Conservation (phyloP, 139 green algal species). For the Nannochloris sp. region DNA sequence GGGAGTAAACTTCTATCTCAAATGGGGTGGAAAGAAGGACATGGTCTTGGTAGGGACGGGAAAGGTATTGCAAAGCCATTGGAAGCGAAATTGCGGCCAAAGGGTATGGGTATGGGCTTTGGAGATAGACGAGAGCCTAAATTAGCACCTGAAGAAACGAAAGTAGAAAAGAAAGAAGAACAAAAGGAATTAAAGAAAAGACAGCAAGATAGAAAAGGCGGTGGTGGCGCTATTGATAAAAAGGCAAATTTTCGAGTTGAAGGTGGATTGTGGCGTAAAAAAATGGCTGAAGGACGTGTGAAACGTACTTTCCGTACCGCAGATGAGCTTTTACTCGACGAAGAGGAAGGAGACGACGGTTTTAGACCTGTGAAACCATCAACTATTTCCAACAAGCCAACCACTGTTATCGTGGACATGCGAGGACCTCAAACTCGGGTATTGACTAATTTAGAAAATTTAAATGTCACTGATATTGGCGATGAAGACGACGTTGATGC, state of each 20-base stretch:
- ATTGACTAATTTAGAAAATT: conserved; percentile 82
- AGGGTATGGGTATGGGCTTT: conserved; percentile 93
- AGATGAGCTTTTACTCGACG: conserved; percentile 66
- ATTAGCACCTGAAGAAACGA: conserved; percentile 22
- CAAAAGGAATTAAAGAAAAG: neutral
- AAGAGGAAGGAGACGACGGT: neutral
- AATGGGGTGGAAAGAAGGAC: conserved; percentile 85
- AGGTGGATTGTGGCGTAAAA: conserved; percentile 48
- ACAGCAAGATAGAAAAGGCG: neutral
- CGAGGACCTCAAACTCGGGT: conserved; percentile 72
- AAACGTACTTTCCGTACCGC: conserved; percentile 69
- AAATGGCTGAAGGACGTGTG: conserved; percentile 31
- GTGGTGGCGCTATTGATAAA: neutral
- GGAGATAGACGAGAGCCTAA: conserved; percentile 50
- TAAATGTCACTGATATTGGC: conserved; percentile 62
- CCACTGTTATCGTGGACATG: conserved; percentile 85
- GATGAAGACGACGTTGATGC: conserved; percentile 22
- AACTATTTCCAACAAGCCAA: neutral
- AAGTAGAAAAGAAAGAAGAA: conserved; percentile 2
- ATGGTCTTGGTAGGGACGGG: conserved; percentile 49
- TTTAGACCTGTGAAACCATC: conserved; percentile 11
- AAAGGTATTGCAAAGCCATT: conserved; percentile 80
- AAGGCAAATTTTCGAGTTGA: neutral
- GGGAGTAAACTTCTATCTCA: conserved; percentile 88
- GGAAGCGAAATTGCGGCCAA: conserved; percentile 80